phyloP scores from a whole-genome alignment of 2,329 filamentous ascomycete genomes.

The Fusarium mangiferae region DNA sequence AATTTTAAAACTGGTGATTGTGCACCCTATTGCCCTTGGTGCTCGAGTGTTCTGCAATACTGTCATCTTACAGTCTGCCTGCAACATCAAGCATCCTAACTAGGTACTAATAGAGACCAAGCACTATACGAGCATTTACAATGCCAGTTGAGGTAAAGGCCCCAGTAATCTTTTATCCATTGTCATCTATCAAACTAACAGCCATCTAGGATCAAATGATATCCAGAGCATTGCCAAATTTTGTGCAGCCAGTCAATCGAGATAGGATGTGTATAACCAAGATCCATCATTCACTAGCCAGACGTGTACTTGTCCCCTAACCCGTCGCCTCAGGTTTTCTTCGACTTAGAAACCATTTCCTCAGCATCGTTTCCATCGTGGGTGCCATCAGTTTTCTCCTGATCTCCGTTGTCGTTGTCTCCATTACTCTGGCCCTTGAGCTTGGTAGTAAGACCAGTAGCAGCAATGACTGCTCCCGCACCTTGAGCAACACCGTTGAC shows the following conservation, averaged over 20 bases:
- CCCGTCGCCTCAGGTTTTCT: neutral
- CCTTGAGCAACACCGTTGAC: slow-evolving; percentile 34
- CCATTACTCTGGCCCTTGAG: too few species aligned
- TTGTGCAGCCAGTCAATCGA: neutral
- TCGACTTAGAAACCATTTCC: neutral
- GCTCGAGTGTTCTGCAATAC: neutral
- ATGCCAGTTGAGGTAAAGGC: neutral
- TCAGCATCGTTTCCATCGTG: neutral
- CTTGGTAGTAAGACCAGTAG: neutral
- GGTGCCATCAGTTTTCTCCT: neutral
- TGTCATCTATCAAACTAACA: neutral
- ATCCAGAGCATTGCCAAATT: neutral
- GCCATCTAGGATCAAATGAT: neutral
- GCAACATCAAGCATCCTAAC: neutral
- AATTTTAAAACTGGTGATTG: neutral
- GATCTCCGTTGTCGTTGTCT: neutral
- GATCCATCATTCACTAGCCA: neutral
- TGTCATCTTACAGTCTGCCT: neutral
- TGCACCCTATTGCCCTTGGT: neutral
- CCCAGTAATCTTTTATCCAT: neutral
- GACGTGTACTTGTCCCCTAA: neutral
- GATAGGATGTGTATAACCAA: too few species aligned
- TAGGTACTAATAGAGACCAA: neutral
- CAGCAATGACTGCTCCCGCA: neutral
- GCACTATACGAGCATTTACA: neutral